Base-by-base conservation (phyloP, 2,329 filamentous ascomycete genomes). In the Colletotrichum sidae region DNA sequence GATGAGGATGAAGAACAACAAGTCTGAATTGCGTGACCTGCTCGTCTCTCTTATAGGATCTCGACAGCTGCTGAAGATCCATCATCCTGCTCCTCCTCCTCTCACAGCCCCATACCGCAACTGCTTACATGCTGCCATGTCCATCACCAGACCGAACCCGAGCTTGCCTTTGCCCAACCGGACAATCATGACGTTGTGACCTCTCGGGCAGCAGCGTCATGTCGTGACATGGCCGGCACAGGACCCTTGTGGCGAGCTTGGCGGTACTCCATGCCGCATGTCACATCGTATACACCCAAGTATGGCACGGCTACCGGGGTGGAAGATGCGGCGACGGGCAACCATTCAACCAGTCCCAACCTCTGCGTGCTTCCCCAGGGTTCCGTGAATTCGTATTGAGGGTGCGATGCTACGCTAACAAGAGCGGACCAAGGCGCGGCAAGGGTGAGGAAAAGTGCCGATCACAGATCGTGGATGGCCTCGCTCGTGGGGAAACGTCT, bases 101-200 rank as follows among this genome's bases (percentile, higher is more conserved):
- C 38, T 10, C 35, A 50, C 17, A 42, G 38, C 38, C 39, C 25
- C 55, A 51, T 25, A 5, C 25, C 4, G 11, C 37, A 17, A 39
- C 46, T 35, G 17, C 13, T 44, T 38, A 10, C 15, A 10, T 3
- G 9, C 12, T 37, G 13, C 11, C 2, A 49, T 52, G 38, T 51
- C 41, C 55, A 63, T 67, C 55, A 42, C 60, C 60, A 63, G 54
- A 58, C 60, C 52, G 46, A 58, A 46, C 15, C 59, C 25, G 35
- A 62, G 34, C n/a, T 25, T 37, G 42, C 55, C 33, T 25, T 44
- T 50, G 25, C 55, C 55, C n/a, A 46, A 17, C 44, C 33, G 45
- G 17, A 42, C n/a, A 12, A 85, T 86, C 88, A 94, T 92, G 6
- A 83, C 83, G 58, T 86, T 76, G 1, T 91, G 92, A 74, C 90